Percentiles rank a stretch among this genome's conserved stretches.
These are phyloP conservation scores for Aspergillus tanneri DNA, from an alignment of 2,329 filamentous ascomycete species.

Conservation along the genomic window DNA sequence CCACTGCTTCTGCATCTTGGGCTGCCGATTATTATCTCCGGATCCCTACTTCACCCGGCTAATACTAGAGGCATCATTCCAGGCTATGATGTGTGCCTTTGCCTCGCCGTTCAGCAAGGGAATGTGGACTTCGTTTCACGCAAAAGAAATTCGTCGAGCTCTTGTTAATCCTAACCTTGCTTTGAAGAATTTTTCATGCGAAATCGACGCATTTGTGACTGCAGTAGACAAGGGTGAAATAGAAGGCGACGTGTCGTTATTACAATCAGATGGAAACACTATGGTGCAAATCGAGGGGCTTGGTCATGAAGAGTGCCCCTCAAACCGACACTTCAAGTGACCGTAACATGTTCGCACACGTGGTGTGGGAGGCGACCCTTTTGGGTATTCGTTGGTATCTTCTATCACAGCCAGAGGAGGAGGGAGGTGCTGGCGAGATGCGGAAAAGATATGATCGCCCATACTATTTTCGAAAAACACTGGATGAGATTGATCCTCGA, in stretches of 20 bases:
- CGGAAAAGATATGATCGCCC: neutral
- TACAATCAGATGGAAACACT: neutral
- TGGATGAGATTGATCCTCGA: neutral
- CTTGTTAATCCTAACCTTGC: neutral
- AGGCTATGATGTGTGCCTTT: neutral
- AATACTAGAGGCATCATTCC: conserved; percentile 2
- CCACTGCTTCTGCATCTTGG: neutral
- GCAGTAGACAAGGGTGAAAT: neutral
- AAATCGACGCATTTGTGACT: neutral
- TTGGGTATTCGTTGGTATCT: neutral
- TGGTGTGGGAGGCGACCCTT: conserved; percentile 2
- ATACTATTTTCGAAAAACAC: neutral
- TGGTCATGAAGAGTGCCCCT: neutral
- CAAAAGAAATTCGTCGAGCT: neutral
- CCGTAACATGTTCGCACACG: neutral
- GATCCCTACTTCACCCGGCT: neutral
- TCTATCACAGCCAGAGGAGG: too few relatives aligned
- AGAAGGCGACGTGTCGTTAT: neutral
- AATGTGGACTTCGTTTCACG: neutral
- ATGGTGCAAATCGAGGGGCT: conserved; percentile 2
- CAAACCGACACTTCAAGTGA: neutral
- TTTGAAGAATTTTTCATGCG: neutral
- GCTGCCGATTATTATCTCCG: neutral
- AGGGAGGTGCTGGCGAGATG: too few relatives aligned
- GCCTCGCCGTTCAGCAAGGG: neutral